Evolutionary conservation across 352 stramenopile species (phyloP).

Genomic region (Phytophthora fragariaefolia): DNA sequence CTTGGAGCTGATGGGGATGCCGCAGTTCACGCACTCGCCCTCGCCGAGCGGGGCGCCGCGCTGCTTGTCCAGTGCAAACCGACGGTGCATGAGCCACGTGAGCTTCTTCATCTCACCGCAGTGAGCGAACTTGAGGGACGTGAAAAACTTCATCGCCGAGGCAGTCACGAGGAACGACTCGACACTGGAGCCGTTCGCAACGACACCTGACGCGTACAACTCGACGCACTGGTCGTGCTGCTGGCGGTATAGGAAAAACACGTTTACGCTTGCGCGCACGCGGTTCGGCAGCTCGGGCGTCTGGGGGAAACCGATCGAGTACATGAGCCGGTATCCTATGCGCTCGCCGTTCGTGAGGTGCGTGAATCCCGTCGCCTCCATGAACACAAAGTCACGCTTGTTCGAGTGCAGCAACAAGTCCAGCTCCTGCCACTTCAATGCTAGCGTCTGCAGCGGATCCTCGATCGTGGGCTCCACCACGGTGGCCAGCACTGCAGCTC

Average conservation of each 20-base stretch:
- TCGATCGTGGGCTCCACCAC: constrained; percentile 37
- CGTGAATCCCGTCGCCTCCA: constrained; percentile 46
- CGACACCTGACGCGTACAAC: constrained; percentile 36
- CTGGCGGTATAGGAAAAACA: constrained; percentile 47
- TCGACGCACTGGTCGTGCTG: constrained; percentile 37
- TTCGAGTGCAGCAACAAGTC: constrained; percentile 37
- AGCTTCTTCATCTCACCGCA: constrained; percentile 53
- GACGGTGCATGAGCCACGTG: constrained; percentile 46
- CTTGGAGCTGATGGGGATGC: constrained; percentile 39
- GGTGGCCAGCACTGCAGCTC: constrained; percentile 30
- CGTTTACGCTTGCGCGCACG: constrained; percentile 36
- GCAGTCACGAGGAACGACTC: constrained; percentile 36
- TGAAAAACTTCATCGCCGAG: constrained; percentile 45
- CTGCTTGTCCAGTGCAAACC: constrained; percentile 35
- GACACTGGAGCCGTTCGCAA: constrained; percentile 33
- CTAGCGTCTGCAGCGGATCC: constrained; percentile 39
- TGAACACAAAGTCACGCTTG: constrained; percentile 50
- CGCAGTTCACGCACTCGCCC: constrained; percentile 41
- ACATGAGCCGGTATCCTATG: constrained; percentile 48
- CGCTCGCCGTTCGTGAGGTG: constrained; percentile 38
- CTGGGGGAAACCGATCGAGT: constrained; percentile 48
- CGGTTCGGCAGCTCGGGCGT: constrained; percentile 38
- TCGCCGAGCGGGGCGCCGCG: constrained; percentile 28
- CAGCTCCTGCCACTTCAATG: constrained; percentile 45
- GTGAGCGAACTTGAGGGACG: constrained; percentile 36